Evolutionary conservation across 2,329 filamentous ascomycete species (phyloP), one percentile per base, ranked within the genome.

Genomic region (Alternaria sp.): DNA sequence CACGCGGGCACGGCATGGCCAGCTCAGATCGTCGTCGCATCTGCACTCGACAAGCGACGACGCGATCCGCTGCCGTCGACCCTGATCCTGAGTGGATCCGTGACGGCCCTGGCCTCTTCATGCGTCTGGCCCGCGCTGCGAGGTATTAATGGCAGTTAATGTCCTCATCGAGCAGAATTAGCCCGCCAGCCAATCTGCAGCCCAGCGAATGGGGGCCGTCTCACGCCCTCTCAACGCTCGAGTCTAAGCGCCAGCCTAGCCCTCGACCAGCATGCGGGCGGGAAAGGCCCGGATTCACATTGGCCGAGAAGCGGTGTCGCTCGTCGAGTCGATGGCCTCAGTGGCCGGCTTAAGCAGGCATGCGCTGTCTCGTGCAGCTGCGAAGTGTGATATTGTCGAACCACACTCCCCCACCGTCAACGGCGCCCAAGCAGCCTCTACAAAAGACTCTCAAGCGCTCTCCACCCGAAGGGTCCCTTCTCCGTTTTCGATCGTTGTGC

Each of bases 371-470:
- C 74, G 55, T 77, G 74, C 76, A 78, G 73, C 57, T 61, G 54
- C 55, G 55, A 47, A 65, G 62, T 70, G 69, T 76, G 70, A 77
- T 70, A 75, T 66, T 66, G 68, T 74, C 70, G 66, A 72, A 61
- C 70, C 67, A 70, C 67, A 73, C 70, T 73, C 71, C 74, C 76
- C 74, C 73, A 76, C 65, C 63, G 62, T 73, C 63, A 67, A 73
- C 70, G 73, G 68, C 72, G 59, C 72, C 72, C 66, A 60, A 66
- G 68, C 68, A 72, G 63, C 64, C 72, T 77, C 72, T 83, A 83
- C 82, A 83, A 80, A 82, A 77, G 67, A 75, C 71, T 62, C 67
- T 67, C 73, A 79, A 77, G 77, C 79, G 78, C 81, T 77, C 80
- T 75, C 75, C 73, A 78, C 78, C 81, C 77, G 77, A 73, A 77